Conservation (phyloP, 257 asterid species). For the Mitragyna speciosa region DNA sequence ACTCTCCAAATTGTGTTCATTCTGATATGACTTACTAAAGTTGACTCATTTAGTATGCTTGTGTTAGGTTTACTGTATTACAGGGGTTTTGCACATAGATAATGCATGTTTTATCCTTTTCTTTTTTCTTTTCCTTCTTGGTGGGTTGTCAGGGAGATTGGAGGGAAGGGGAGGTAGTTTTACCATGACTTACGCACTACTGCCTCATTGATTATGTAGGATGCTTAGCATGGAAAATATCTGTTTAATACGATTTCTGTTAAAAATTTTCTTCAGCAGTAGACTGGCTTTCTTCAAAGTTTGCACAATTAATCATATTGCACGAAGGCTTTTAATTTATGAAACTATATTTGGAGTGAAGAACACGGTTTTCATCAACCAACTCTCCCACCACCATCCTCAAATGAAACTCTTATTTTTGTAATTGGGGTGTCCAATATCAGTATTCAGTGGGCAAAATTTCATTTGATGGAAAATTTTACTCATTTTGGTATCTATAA, state of each 20-base stretch:
- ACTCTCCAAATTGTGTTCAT: not conserved
- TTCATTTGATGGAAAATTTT: not conserved
- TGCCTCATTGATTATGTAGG: not conserved
- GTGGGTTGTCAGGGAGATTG: not conserved
- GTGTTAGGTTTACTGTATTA: not conserved
- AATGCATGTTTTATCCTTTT: not conserved
- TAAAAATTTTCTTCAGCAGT: not conserved
- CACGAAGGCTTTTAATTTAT: not conserved
- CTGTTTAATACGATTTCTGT: not conserved
- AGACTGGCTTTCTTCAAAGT: not conserved
- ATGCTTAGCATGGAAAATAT: not conserved
- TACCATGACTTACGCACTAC: not conserved
- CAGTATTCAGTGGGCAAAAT: not conserved
- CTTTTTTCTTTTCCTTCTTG: too few species aligned
- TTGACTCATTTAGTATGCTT: too few species aligned
- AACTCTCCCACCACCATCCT: not conserved
- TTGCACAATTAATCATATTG: not conserved
- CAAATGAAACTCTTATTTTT: not conserved
- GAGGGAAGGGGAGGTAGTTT: not conserved
- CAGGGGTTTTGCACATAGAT: not conserved
- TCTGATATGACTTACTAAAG: not conserved
- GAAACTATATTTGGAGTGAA: not conserved
- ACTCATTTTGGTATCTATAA: not conserved
- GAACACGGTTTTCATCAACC: not conserved
- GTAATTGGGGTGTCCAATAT: not conserved